Conservation (phyloP, 345 rosid genomes). For the Linum tenue region DNA sequence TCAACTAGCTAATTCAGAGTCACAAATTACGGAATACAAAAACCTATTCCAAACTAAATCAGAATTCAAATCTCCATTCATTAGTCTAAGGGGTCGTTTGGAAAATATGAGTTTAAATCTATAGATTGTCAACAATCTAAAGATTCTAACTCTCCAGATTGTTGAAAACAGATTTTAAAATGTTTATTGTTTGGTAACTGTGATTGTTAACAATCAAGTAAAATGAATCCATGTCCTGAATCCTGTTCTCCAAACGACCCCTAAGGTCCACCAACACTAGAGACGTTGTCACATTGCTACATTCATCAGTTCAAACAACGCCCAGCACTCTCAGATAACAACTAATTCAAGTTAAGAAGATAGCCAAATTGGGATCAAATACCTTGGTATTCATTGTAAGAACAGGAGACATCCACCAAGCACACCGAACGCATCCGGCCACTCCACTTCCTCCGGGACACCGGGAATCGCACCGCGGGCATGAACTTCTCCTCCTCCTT, state of each 20-base stretch:
- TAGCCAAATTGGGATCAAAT: not conserved
- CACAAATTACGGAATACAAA: not conserved
- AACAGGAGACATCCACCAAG: slow-evolving; percentile 32
- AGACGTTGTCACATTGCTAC: not conserved
- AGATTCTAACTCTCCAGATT: no score
- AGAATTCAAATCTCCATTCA: not conserved
- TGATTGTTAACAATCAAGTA: no score
- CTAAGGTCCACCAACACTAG: not conserved
- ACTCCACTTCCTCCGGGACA: not conserved
- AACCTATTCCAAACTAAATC: no score
- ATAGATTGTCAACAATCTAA: no score
- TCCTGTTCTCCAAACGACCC: not conserved
- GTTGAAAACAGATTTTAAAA: no score
- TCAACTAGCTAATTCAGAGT: not conserved
- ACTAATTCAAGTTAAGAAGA: no score
- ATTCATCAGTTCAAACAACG: not conserved
- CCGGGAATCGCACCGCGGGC: not conserved
- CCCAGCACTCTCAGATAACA: not conserved
- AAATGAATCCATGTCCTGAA: no score
- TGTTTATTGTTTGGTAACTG: no score
- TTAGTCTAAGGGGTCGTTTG: no score
- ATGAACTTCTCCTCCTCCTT: no score
- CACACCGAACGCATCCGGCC: slow-evolving; percentile 10
- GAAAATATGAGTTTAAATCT: no score
- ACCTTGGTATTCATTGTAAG: slow-evolving; percentile 54